phyloP scores from a whole-genome alignment of 2,329 filamentous ascomycete genomes.

The Claviceps fusiformis region DNA sequence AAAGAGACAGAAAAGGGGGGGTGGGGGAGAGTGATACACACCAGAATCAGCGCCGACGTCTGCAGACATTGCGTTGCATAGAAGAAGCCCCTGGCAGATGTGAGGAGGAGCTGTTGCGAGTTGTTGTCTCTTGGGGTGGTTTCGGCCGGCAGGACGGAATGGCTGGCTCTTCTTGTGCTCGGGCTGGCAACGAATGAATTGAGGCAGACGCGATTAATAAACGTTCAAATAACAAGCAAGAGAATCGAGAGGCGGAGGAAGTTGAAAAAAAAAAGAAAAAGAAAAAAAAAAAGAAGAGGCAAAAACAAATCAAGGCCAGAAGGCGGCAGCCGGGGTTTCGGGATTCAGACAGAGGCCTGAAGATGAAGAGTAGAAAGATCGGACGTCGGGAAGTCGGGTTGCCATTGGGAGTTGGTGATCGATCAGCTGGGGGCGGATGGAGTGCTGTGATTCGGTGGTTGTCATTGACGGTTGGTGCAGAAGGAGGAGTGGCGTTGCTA shows the following conservation, averaged over 20 bases:
- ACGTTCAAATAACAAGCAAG: not conserved
- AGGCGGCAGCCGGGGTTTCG: not conserved
- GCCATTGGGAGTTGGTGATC: not conserved
- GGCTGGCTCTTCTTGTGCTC: not conserved
- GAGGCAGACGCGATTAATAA: not conserved
- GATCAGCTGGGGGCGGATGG: not conserved
- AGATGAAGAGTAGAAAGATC: not conserved
- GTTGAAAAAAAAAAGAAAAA: not conserved
- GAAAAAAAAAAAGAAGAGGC: not conserved
- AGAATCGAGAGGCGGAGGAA: not conserved
- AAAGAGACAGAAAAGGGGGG: not conserved
- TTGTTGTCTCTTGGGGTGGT: slow-evolving; percentile 1
- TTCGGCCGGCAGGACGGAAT: not conserved
- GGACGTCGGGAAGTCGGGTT: not conserved
- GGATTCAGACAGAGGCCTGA: not conserved
- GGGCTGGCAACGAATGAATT: not conserved
- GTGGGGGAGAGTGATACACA: slow-evolving; percentile 1
- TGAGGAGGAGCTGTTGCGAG: not conserved
- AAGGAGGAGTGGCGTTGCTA: not conserved
- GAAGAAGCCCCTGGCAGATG: not conserved
- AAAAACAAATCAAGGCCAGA: not conserved
- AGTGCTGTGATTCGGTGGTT: slow-evolving; percentile 7
- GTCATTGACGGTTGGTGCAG: slow-evolving; percentile 1
- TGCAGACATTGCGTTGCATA: slow-evolving; percentile 12
- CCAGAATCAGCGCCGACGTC: slow-evolving; percentile 13